Evolutionary conservation across 1,139 yeast genomes (phyloP).

Genomic region (Blastobotrys arbuscula): DNA sequence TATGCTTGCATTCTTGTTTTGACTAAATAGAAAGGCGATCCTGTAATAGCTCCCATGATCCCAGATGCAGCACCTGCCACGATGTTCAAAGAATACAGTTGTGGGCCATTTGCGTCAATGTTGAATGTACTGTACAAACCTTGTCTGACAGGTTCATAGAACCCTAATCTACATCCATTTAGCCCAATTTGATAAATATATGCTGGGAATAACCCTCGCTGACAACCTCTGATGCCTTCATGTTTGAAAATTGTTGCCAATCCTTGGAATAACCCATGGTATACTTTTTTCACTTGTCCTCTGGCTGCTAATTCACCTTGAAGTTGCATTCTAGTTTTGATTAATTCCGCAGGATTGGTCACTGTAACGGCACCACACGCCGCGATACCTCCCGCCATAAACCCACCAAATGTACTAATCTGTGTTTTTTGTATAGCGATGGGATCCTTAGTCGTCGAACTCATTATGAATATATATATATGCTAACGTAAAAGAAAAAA

Average conservation of each 20-base stretch:
- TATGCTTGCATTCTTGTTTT: constrained; percentile 96
- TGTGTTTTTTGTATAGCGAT: constrained; percentile 15
- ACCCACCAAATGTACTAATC: constrained; percentile 55
- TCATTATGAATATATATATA: neutral
- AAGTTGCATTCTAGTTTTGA: constrained; percentile 90
- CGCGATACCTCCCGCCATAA: constrained; percentile 89
- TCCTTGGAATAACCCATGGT: constrained; percentile 85
- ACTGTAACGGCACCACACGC: constrained; percentile 98
- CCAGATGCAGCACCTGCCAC: constrained; percentile 81
- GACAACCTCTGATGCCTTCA: constrained; percentile 85
- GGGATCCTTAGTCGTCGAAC: neutral
- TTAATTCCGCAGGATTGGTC: constrained; percentile 91
- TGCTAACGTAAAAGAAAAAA: no score
- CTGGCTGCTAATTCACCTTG: constrained; percentile 79
- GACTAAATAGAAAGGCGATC: constrained; percentile 86
- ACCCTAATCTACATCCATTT: constrained; percentile 90
- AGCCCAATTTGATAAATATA: constrained; percentile 84
- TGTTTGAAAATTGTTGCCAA: constrained; percentile 62
- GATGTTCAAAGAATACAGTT: constrained; percentile 56
- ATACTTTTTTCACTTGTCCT: constrained; percentile 49
- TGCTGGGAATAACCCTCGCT: constrained; percentile 61
- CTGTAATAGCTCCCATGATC: constrained; percentile 79
- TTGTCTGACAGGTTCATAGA: constrained; percentile 82
- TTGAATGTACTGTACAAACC: constrained; percentile 50
- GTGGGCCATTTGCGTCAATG: constrained; percentile 46